Conservation (phyloP, 208 protist genomes). For the Acanthamoeba sp. region DNA sequence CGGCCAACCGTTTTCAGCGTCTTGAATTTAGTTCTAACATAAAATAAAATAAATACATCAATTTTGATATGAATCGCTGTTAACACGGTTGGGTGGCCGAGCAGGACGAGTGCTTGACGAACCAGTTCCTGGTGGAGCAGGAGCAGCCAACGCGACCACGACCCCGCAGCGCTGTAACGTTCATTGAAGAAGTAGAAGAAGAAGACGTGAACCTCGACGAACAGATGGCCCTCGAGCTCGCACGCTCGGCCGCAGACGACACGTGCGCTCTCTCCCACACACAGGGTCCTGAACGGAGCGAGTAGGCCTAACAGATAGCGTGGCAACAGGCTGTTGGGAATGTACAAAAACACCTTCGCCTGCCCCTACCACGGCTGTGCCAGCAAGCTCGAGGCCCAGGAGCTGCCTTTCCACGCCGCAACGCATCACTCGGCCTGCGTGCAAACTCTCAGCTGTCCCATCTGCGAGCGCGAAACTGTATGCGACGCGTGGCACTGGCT, state of each 20-base stretch:
- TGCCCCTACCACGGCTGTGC: conserved; percentile 48
- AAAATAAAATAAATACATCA: not conserved
- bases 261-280: not conserved
- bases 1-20: not conserved
- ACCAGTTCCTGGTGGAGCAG: conserved; percentile 48
- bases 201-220: not conserved
- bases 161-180: not conserved
- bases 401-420: conserved; percentile 40
- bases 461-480: conserved; percentile 52
- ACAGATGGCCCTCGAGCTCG: conserved; percentile 25
- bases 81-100: not conserved
- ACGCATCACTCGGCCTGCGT: conserved; percentile 16
- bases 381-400: conserved; percentile 8
- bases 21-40: too few relatives aligned
- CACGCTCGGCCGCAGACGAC: not conserved
- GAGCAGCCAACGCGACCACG: not conserved
- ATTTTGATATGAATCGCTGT: not conserved
- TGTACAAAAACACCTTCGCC: not conserved
- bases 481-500: not conserved
- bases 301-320: not conserved
- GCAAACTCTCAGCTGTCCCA: conserved; percentile 44
- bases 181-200: not conserved
- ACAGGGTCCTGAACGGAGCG: not conserved
- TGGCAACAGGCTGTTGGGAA: not conserved
- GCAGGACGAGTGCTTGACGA: conserved; percentile 60